phyloP scores from a whole-genome alignment of 768 basidiomycete species.

The Phylloporus rhodoxanthus region DNA sequence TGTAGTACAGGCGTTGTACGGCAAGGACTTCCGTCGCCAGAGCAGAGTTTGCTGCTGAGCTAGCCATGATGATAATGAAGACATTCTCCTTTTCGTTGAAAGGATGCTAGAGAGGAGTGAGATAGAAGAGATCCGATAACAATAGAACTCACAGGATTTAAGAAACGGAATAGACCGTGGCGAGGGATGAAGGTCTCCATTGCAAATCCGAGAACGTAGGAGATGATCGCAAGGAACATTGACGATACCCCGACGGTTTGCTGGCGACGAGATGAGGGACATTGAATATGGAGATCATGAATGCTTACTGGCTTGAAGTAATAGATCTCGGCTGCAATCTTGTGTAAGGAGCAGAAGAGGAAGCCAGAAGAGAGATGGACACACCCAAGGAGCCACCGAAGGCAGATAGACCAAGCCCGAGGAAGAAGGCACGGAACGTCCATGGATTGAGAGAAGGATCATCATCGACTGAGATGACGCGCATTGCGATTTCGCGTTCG shows the following conservation, averaged over 20 bases:
- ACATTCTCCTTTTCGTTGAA: slow-evolving; percentile 59
- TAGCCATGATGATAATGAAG: slow-evolving; percentile 54
- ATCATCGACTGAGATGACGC: slow-evolving; percentile 38
- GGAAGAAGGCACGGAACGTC: slow-evolving; percentile 44
- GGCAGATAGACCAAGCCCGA: slow-evolving; percentile 49
- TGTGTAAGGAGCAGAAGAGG: not conserved
- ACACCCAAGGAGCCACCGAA: slow-evolving; percentile 47
- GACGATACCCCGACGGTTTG: slow-evolving; percentile 48
- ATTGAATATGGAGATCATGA: not conserved
- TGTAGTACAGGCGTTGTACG: slow-evolving; percentile 49
- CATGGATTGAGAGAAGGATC: slow-evolving; percentile 25
- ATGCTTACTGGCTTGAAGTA: slow-evolving; percentile 50
- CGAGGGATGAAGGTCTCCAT: slow-evolving; percentile 45
- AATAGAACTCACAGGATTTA: slow-evolving; percentile 40
- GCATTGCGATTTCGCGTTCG: slow-evolving; percentile 44
- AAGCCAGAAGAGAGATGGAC: not conserved
- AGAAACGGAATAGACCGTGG: slow-evolving; percentile 39
- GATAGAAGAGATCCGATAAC: not conserved
- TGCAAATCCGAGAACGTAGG: slow-evolving; percentile 43
- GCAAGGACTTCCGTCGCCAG: slow-evolving; percentile 51
- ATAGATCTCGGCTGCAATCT: slow-evolving; percentile 49
- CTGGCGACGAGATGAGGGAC: slow-evolving; percentile 21
- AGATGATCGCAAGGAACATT: slow-evolving; percentile 51
- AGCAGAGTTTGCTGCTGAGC: slow-evolving; percentile 48
- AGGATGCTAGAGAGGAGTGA: slow-evolving; percentile 34